Evolutionary conservation across 192 early-diverging fungal genomes (phyloP).

Genomic region (Coemansia sp.): DNA sequence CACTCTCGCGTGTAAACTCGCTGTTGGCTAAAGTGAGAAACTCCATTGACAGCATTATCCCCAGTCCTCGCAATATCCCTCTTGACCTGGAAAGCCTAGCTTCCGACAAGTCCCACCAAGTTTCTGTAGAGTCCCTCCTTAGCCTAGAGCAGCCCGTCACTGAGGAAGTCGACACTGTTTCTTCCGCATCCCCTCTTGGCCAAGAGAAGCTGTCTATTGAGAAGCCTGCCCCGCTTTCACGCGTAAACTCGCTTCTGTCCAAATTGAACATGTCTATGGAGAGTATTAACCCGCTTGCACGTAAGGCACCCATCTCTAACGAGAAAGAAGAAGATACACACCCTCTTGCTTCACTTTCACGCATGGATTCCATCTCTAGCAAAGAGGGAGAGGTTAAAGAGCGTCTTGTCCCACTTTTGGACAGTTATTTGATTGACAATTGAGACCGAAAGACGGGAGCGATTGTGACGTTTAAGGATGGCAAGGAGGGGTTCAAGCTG

Average conservation of each 20-base stretch:
- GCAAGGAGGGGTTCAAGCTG: neutral
- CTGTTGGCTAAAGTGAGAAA: neutral
- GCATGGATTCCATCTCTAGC: neutral
- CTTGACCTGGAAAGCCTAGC: too few relatives aligned
- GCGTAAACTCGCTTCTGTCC: neutral
- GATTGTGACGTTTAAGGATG: neutral
- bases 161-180: too few relatives aligned
- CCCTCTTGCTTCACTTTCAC: neutral
- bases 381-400: neutral
- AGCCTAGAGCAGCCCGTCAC: too few relatives aligned
- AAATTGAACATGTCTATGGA: neutral
- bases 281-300: neutral
- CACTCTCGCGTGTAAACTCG: neutral
- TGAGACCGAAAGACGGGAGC: neutral
- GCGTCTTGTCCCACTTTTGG: constrained; percentile 1
- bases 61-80: too few relatives aligned
- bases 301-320: neutral
- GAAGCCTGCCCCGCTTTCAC: neutral
- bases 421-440: neutral
- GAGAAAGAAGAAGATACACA: neutral
- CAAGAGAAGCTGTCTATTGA: neutral
- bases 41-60: neutral
- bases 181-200: neutral
- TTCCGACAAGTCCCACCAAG: too few relatives aligned
- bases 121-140: too few relatives aligned